Conservation (phyloP, 805 yeast genomes). For the Candida easanensis region DNA sequence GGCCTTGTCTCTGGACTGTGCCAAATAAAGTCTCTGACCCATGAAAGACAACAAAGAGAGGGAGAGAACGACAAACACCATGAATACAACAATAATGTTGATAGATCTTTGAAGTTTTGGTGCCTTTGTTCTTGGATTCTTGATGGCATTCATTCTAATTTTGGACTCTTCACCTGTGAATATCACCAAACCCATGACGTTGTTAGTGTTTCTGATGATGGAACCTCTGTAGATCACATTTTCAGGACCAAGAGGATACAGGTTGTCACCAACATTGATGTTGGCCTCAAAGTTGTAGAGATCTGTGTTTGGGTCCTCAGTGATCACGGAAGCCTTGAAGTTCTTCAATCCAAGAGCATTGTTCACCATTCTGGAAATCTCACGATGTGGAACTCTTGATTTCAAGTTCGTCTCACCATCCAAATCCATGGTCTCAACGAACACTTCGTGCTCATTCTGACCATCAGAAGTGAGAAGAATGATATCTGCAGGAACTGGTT, state of each 20-base stretch:
- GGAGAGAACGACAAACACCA: constrained; percentile 77
- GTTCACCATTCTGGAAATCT: constrained; percentile 49
- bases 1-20: constrained; percentile 37
- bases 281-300: constrained; percentile 90
- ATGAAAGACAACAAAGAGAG: constrained; percentile 79
- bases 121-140: constrained; percentile 86
- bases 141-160: constrained; percentile 90
- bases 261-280: constrained; percentile 36
- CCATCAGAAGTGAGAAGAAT: constrained; percentile 66
- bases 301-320: constrained; percentile 92
- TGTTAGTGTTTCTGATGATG: constrained; percentile 77
- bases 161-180: constrained; percentile 97
- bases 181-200: constrained; percentile 73
- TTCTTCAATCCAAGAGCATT: constrained; percentile 49
- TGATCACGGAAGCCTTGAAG: constrained; percentile 52
- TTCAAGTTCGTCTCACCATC: constrained; percentile 97
- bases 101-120: constrained; percentile 86
- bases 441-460: constrained; percentile 54
- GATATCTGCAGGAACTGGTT: constrained; percentile 93
- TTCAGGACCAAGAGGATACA: constrained; percentile 68
- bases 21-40: constrained; percentile 61
- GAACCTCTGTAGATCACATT: constrained; percentile 92
- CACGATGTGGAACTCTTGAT: constrained; percentile 63
- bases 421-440: constrained; percentile 92
- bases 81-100: constrained; percentile 78